phyloP scores from a whole-genome alignment of 2,329 filamentous ascomycete species.

The Dryadomyces quercus-mongolicae region DNA sequence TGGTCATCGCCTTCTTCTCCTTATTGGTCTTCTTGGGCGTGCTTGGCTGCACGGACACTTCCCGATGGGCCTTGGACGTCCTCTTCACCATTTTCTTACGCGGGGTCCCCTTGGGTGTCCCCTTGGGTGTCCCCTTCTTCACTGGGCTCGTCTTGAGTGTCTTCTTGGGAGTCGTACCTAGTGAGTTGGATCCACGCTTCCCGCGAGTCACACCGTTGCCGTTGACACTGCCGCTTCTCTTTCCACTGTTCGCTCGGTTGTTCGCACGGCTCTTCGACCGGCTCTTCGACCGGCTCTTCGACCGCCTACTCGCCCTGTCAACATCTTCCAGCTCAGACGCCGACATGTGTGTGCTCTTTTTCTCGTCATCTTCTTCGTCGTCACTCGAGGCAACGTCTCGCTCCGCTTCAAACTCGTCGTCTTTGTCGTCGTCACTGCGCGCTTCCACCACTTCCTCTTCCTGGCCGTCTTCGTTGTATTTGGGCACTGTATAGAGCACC shows the following conservation, averaged over 20 bases:
- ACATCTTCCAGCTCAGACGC: too few species aligned
- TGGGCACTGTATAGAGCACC: constrained; percentile 18
- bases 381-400: neutral
- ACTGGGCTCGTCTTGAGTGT: too few species aligned
- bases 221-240: neutral
- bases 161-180: neutral
- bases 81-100: too few species aligned
- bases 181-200: neutral
- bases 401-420: constrained; percentile 5
- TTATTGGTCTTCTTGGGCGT: too few species aligned
- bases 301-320: too few species aligned
- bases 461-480: constrained; percentile 11
- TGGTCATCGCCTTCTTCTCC: too few species aligned
- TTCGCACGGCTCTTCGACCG: too few species aligned
- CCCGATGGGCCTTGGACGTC: neutral
- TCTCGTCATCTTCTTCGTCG: neutral
- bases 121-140: too few species aligned
- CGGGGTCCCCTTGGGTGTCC: neutral
- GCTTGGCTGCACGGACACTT: too few species aligned
- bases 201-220: neutral
- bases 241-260: too few species aligned
- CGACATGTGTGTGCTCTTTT: neutral
- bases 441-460: constrained; percentile 17
- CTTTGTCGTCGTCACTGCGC: constrained; percentile 9
- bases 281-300: too few species aligned